A percentile compares a stretch with the other conserved stretches of the same genome.
Conservation (phyloP, 179 eudicot species). For the Carnegiea gigantea region DNA sequence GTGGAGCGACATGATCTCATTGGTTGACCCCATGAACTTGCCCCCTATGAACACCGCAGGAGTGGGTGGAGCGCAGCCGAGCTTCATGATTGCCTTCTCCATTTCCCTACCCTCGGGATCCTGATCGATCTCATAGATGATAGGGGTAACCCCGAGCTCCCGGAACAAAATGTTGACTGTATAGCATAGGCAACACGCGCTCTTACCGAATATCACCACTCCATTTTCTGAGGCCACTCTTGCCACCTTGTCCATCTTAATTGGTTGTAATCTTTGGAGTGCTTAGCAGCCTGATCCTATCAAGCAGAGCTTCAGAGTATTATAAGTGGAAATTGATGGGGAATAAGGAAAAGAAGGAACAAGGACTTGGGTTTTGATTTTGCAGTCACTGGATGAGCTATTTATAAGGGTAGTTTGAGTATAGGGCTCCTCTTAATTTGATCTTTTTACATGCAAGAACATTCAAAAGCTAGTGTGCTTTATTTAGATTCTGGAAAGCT, state of each 20-base stretch:
- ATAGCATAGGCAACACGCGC: slow-evolving; percentile 72
- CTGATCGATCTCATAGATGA: slow-evolving; percentile 54
- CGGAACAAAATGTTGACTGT: slow-evolving; percentile 56
- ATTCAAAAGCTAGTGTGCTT: slow-evolving; percentile 53
- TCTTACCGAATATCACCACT: slow-evolving; percentile 72
- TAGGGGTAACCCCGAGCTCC: slow-evolving; percentile 50
- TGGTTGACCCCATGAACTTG: slow-evolving; percentile 65
- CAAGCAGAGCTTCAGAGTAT: neutral
- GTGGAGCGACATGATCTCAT: slow-evolving; percentile 83
- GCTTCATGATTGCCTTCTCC: slow-evolving; percentile 62
- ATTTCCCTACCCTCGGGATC: slow-evolving; percentile 66
- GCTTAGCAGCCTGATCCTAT: neutral
- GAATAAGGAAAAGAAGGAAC: neutral
- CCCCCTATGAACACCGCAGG: slow-evolving; percentile 79
- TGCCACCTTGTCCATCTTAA: slow-evolving; percentile 43
- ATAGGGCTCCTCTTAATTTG: slow-evolving; percentile 25
- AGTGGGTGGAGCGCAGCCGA: slow-evolving; percentile 36
- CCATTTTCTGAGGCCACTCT: slow-evolving; percentile 59
- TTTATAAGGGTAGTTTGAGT: slow-evolving; percentile 51
- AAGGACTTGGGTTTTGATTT: slow-evolving; percentile 22
- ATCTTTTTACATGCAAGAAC: slow-evolving; percentile 25
- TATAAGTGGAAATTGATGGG: neutral
- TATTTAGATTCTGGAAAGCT: slow-evolving; percentile 51
- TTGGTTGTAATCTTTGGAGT: no score
- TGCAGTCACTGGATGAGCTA: slow-evolving; percentile 42